Evolutionary conservation across 2,329 filamentous ascomycete species (phyloP).

Genomic region (Aspergillus texensis): DNA sequence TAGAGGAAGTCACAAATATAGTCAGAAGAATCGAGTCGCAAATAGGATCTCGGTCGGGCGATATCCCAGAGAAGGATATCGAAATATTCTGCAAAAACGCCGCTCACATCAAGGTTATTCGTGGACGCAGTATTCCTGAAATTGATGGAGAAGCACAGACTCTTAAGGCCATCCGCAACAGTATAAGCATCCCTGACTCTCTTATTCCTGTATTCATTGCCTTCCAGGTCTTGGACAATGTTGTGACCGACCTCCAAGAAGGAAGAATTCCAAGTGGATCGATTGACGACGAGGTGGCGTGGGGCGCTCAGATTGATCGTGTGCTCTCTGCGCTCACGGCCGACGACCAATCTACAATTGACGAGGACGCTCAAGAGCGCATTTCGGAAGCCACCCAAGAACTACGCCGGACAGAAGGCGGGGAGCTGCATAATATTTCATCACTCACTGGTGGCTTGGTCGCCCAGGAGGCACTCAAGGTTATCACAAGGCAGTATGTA

Average conservation of each 20-base stretch:
- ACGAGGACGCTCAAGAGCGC: slow-evolving; percentile 54
- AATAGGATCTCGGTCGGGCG: slow-evolving; percentile 47
- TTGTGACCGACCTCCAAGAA: slow-evolving; percentile 58
- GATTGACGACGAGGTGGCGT: slow-evolving; percentile 37
- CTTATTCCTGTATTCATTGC: slow-evolving; percentile 72
- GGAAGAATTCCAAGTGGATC: slow-evolving; percentile 24
- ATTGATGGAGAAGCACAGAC: slow-evolving; percentile 43
- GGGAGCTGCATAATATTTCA: slow-evolving; percentile 90
- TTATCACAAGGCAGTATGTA: slow-evolving; percentile 66
- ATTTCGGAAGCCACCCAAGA: slow-evolving; percentile 63
- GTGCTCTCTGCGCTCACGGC: slow-evolving; percentile 34
- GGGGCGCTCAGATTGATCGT: slow-evolving; percentile 33
- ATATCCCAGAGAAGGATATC: slow-evolving; percentile 71
- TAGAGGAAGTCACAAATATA: slow-evolving; percentile 69
- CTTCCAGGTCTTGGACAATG: slow-evolving; percentile 51
- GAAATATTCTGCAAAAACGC: slow-evolving; percentile 96
- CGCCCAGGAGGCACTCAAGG: slow-evolving; percentile 95
- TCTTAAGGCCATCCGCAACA: slow-evolving; percentile 46
- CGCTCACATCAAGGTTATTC: slow-evolving; percentile 86
- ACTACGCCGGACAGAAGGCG: slow-evolving; percentile 74
- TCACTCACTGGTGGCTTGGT: slow-evolving; percentile 87
- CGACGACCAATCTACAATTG: slow-evolving; percentile 49
- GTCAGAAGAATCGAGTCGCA: slow-evolving; percentile 61
- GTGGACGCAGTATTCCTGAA: slow-evolving; percentile 60
- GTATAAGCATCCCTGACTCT: slow-evolving; percentile 54